Percentiles rank a stretch among this genome's conserved stretches.
These are phyloP conservation scores for Quercus alba DNA, from an alignment of 306 rosid species.

Conservation along the genomic window DNA sequence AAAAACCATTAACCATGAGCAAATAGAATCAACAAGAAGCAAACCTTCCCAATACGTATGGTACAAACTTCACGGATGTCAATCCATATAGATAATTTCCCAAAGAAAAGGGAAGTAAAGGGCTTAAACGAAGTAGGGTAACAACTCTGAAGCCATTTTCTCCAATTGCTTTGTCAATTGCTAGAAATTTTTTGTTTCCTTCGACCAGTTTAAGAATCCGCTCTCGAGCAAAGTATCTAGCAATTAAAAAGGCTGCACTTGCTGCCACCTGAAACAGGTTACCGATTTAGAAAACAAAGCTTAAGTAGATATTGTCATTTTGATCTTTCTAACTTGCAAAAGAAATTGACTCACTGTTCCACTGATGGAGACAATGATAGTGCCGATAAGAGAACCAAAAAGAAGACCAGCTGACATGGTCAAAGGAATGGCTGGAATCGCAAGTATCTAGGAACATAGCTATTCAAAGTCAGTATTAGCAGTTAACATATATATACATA, in stretches of 20 bases:
- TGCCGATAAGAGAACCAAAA: slow-evolving; percentile 79
- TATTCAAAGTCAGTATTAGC: slow-evolving; percentile 23
- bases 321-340: background rate
- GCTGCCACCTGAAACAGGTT: slow-evolving; percentile 79
- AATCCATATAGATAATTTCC: slow-evolving; percentile 95
- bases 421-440: slow-evolving; percentile 92
- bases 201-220: slow-evolving; percentile 89
- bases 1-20: background rate
- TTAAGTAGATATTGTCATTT: background rate
- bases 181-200: slow-evolving; percentile 94
- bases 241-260: slow-evolving; percentile 85
- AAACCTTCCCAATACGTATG: slow-evolving; percentile 96
- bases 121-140: slow-evolving; percentile 95
- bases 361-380: slow-evolving; percentile 86
- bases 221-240: slow-evolving; percentile 97
- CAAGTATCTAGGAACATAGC: slow-evolving; percentile 63
- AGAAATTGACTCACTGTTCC: slow-evolving; percentile 67
- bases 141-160: slow-evolving; percentile 92
- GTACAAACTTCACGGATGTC: slow-evolving; percentile 91
- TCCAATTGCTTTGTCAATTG: slow-evolving; percentile 96
- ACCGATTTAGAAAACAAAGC: slow-evolving; percentile 17
- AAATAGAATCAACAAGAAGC: slow-evolving; percentile 5
- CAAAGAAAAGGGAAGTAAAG: slow-evolving; percentile 91
- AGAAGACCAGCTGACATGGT: slow-evolving; percentile 98
- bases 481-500: background rate